A percentile compares a stretch with the other conserved stretches of the same genome.
Conservation (phyloP, 2,329 filamentous ascomycete species). For the Fusarium sp. region DNA sequence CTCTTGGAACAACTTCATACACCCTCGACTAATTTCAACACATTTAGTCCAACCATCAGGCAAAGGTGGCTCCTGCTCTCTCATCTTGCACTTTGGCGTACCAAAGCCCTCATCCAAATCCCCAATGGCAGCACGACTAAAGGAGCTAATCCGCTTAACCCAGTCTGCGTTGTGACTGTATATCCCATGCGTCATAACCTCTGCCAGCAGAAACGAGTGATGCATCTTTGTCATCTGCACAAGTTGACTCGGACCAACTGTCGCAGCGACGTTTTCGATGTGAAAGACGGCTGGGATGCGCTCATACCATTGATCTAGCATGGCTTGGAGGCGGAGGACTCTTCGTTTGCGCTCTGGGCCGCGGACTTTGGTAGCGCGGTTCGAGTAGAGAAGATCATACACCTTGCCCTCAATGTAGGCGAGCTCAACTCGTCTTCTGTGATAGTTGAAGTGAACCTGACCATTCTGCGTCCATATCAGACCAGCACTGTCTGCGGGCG, state of each 20-base stretch:
- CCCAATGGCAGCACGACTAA: constrained; percentile 42
- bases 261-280: constrained; percentile 48
- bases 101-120: constrained; percentile 20
- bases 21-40: constrained; percentile 49
- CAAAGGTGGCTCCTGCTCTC: constrained; percentile 29
- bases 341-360: constrained; percentile 46
- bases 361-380: constrained; percentile 42
- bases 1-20: constrained; percentile 48
- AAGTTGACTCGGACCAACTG: constrained; percentile 44
- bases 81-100: not conserved
- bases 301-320: constrained; percentile 53
- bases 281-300: constrained; percentile 49
- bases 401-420: constrained; percentile 55
- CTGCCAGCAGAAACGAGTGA: constrained; percentile 51
- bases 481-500: constrained; percentile 47
- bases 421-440: constrained; percentile 54
- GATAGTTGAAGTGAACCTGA: constrained; percentile 50
- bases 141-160: constrained; percentile 48
- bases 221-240: constrained; percentile 53
- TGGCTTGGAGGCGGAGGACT: constrained; percentile 42
- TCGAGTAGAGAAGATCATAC: constrained; percentile 54
- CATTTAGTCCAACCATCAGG: constrained; percentile 49
- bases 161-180: constrained; percentile 54
- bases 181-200: constrained; percentile 53
- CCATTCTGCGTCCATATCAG: constrained; percentile 51